Conservation (phyloP, 2,329 filamentous ascomycete genomes). For the Sporothrix brunneoviolacea region DNA sequence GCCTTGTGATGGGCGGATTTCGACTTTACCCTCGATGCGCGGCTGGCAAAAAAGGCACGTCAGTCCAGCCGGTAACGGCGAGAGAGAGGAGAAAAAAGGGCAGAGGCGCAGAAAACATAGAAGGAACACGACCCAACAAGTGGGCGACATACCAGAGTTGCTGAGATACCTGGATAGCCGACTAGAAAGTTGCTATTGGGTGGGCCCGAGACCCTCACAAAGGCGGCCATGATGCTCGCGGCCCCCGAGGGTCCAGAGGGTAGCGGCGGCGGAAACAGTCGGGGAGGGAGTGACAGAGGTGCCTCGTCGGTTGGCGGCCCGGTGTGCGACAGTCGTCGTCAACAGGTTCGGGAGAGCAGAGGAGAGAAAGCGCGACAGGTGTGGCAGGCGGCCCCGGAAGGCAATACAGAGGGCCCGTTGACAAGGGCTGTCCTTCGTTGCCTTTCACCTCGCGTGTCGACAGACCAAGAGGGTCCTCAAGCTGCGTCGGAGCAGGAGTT, state of each 20-base stretch:
- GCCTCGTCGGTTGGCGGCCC: not conserved
- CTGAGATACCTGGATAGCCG: conserved; percentile 95
- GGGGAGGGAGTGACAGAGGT: not conserved
- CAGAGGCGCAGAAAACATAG: not conserved
- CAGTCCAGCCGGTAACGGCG: not conserved
- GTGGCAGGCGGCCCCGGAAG: too few species aligned
- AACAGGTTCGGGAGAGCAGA: not conserved
- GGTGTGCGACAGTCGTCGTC: conserved; percentile 1
- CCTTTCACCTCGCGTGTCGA: not conserved
- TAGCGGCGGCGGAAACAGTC: not conserved
- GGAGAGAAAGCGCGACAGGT: too few species aligned
- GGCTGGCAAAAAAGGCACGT: conserved; percentile 48
- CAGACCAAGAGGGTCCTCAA: not conserved
- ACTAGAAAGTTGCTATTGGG: conserved; percentile 96
- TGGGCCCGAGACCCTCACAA: conserved; percentile 93
- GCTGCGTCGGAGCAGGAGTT: too few species aligned
- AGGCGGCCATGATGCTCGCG: conserved; percentile 28
- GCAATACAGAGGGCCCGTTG: too few species aligned
- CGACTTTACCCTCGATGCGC: conserved; percentile 94
- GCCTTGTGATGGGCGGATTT: conserved; percentile 81
- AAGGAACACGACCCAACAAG: not conserved
- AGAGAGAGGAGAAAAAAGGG: not conserved
- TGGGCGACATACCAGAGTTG: conserved; percentile 68
- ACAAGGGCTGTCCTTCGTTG: not conserved
- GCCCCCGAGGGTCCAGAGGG: conserved; percentile 12